These are phyloP conservation scores for Phaeosphaeria sp. DNA, from an alignment of 2,329 filamentous ascomycete genomes.

Conservation along the genomic window DNA sequence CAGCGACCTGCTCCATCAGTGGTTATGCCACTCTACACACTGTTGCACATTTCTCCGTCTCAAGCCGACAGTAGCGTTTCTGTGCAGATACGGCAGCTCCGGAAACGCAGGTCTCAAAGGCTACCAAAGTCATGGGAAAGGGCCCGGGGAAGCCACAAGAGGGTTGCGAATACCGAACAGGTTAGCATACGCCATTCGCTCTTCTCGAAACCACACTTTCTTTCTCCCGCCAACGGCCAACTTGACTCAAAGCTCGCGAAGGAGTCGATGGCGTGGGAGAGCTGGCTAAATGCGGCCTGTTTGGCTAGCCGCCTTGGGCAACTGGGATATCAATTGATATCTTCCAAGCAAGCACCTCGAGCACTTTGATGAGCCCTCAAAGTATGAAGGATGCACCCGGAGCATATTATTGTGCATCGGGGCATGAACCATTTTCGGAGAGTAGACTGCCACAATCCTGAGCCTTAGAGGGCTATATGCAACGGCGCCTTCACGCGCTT, in stretches of 20 bases:
- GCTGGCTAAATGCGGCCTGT: constrained; percentile 28
- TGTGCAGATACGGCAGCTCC: constrained; percentile 16
- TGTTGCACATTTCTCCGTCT: constrained; percentile 14
- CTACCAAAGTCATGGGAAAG: constrained; percentile 21
- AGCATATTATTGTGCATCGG: constrained; percentile 40
- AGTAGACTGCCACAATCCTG: constrained; percentile 16
- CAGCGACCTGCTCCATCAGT: constrained; percentile 1
- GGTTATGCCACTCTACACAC: constrained; percentile 11
- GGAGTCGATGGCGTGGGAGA: constrained; percentile 23
- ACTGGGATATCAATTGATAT: constrained; percentile 26
- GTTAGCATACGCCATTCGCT: constrained; percentile 23
- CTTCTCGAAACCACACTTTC: constrained; percentile 35
- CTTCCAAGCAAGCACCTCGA: constrained; percentile 19
- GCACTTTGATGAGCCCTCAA: constrained; percentile 41
- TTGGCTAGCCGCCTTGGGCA: constrained; percentile 31
- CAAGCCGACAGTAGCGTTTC: constrained; percentile 12
- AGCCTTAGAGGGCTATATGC: constrained; percentile 37
- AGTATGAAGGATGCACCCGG: constrained; percentile 29
- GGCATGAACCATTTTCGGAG: constrained; percentile 36
- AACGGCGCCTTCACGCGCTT: constrained; percentile 30
- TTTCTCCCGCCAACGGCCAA: constrained; percentile 28
- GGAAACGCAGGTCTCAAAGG: constrained; percentile 11
- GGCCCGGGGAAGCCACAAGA: constrained; percentile 7
- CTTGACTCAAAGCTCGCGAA: constrained; percentile 18
- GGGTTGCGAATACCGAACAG: constrained; percentile 5